These are phyloP conservation scores for Aspergillus candidus DNA, from an alignment of 2,329 filamentous ascomycete genomes.

Conservation along the genomic window DNA sequence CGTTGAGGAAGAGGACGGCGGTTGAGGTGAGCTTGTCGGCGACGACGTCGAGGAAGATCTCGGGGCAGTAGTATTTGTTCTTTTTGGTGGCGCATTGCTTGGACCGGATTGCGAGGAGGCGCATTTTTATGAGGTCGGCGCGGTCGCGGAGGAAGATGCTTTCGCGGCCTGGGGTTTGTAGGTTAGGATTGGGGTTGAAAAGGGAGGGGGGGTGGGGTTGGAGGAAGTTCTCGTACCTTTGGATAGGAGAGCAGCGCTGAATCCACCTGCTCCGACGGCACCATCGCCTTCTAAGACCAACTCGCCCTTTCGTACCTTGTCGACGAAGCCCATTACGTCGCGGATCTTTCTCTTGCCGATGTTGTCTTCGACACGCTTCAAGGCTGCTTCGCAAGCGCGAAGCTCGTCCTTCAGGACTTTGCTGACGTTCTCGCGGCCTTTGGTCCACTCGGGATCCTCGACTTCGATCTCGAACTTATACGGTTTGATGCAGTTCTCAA, in stretches of 20 bases:
- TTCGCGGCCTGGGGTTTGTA: slow-evolving; percentile 62
- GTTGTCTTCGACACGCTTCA: slow-evolving; percentile 66
- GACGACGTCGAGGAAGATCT: slow-evolving; percentile 95
- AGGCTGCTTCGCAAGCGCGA: slow-evolving; percentile 70
- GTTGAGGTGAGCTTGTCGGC: slow-evolving; percentile 92
- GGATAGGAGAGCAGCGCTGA: slow-evolving; percentile 76
- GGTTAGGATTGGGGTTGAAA: slow-evolving; percentile 4
- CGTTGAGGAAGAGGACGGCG: slow-evolving; percentile 93
- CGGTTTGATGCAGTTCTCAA: slow-evolving; percentile 98
- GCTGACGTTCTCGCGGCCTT: slow-evolving; percentile 76
- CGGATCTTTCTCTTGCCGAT: slow-evolving; percentile 78
- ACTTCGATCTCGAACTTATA: slow-evolving; percentile 98
- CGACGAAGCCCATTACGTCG: slow-evolving; percentile 87
- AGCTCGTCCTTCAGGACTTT: slow-evolving; percentile 82
- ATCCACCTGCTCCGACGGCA: slow-evolving; percentile 81
- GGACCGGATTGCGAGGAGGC: slow-evolving; percentile 78
- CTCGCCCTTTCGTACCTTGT: slow-evolving; percentile 81
- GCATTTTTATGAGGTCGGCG: slow-evolving; percentile 83
- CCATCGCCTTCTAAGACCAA: slow-evolving; percentile 78
- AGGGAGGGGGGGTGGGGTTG: neutral
- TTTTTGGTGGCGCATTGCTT: slow-evolving; percentile 76
- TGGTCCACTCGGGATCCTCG: slow-evolving; percentile 80
- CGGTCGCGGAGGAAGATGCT: slow-evolving; percentile 91
- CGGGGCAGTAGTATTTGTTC: slow-evolving; percentile 95
- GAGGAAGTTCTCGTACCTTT: slow-evolving; percentile 56